Base-by-base conservation (phyloP, 139 green algal genomes). In the Chlamydomonas sphaeroides region DNA sequence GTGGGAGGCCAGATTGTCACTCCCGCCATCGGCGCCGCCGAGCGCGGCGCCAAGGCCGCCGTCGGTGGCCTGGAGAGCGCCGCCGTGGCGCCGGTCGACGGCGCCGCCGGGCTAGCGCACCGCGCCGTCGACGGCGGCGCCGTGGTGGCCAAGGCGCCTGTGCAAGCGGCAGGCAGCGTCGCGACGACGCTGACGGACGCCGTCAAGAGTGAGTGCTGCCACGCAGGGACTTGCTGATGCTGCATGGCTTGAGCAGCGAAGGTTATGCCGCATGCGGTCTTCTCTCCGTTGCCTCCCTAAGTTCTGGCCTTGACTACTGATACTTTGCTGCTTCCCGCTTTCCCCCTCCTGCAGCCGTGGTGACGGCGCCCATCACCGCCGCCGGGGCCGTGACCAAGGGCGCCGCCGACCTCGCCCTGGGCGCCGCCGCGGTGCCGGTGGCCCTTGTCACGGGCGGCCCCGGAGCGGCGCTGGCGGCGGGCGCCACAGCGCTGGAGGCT, bases 381-480 rank as follows among this genome's bases (percentile, higher is more conserved):
- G 62, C 75, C 15, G 75, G 75, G 33, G 21, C 62, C 25, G 20
- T 82, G 75, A 61, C 35, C 32, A 82, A 82, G 75, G 75, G 62
- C 75, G 48, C 75, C 42, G 63, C 62, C 25, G 75, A 82, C 75
- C 17, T 72, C 28, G 75, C 75, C 1, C 32, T 72, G n/a, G 75
- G 75, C 38, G 75, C 62, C 6, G 75, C 75, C 10, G 75, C 32
- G 33, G 62, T 82, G 61, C 75, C 75, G 21, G 59, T 82, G 75
- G 75, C 75, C 30, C 75, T 82, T 41, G 62, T 65, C 42, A 72
- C 75, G 32, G 75, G 61, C 36, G 75, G 75, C 14, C 75, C 75
- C 62, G 75, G 61, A 32, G 75, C 75, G 61, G 74, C 74, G 41
- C 2, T 81, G 74, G 74, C 74, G 59, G 74, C 74, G 61, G 75